Conservation (phyloP, 306 rosid genomes). For the Senna siamea region DNA sequence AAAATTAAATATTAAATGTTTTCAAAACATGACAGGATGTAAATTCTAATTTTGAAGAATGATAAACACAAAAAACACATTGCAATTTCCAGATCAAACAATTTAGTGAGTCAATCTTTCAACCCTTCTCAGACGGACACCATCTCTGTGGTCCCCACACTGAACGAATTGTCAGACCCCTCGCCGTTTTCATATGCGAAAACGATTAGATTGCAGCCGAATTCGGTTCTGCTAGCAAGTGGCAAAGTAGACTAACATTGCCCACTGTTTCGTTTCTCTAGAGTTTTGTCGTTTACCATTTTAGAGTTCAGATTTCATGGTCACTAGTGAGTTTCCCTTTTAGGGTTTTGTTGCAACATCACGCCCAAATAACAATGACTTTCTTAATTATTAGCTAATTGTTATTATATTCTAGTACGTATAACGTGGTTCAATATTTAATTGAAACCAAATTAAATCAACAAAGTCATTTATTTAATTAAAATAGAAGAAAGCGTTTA, state of each 20-base stretch:
- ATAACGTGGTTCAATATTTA: not conserved
- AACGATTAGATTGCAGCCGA: not conserved
- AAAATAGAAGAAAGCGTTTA: not conserved
- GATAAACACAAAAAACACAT: no score
- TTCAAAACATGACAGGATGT: no score
- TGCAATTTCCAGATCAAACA: no score
- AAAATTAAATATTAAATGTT: no score
- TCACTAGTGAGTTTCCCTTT: not conserved
- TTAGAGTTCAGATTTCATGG: not conserved
- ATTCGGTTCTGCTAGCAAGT: not conserved
- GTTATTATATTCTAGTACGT: not conserved
- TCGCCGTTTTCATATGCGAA: not conserved
- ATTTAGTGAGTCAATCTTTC: no score
- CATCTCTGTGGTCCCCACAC: no score
- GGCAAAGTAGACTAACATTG: not conserved
- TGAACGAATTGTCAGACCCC: not conserved
- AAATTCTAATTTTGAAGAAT: no score
- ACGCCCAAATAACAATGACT: not conserved
- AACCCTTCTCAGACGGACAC: no score
- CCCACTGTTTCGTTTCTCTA: no score
- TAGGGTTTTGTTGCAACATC: not conserved
- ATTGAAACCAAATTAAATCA: not conserved
- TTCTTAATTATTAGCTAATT: not conserved
- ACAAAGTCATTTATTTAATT: not conserved
- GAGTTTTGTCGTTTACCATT: not conserved